These are phyloP conservation scores for Labyrinthula sp. DNA, from an alignment of 352 stramenopile species.

Conservation along the genomic window DNA sequence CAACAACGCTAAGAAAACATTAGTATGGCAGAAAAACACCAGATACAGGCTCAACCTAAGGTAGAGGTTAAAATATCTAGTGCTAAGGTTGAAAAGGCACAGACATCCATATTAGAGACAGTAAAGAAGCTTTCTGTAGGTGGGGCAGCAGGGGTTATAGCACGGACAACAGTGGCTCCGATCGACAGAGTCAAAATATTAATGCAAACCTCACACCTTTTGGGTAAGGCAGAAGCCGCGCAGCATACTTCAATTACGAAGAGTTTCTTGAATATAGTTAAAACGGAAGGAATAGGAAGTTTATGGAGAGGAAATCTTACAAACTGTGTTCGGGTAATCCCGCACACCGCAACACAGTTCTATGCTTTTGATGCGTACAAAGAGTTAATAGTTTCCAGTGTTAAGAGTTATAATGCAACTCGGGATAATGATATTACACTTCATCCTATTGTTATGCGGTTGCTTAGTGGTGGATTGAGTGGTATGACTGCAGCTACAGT, in stretches of 20 bases:
- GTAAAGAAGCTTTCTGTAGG: constrained; percentile 14
- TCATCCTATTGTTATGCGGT: constrained; percentile 13
- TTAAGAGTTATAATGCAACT: constrained; percentile 16
- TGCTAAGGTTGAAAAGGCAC: no score
- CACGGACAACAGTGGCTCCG: constrained; percentile 17
- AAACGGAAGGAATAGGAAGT: constrained; percentile 15
- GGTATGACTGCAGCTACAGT: constrained; percentile 29
- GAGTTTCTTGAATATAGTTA: constrained; percentile 3
- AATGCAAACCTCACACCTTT: constrained; percentile 25
- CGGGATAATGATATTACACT: neutral
- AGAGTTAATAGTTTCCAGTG: constrained; percentile 13
- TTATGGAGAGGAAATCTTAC: constrained; percentile 28
- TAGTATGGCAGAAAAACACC: no score
- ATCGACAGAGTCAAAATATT: constrained; percentile 28
- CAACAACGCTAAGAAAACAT: no score
- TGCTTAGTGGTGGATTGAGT: constrained; percentile 12
- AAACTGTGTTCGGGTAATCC: constrained; percentile 27
- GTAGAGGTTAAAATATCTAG: no score
- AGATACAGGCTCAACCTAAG: no score
- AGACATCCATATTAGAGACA: constrained; percentile 12
- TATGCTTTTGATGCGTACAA: constrained; percentile 27
- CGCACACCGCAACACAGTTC: constrained; percentile 26
- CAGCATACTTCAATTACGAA: constrained; percentile 9
- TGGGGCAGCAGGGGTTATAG: constrained; percentile 22
- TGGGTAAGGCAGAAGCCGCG: constrained; percentile 9